These are phyloP conservation scores for Xylariaceae sp. DNA, from an alignment of 2,329 filamentous ascomycete genomes.

Conservation along the genomic window DNA sequence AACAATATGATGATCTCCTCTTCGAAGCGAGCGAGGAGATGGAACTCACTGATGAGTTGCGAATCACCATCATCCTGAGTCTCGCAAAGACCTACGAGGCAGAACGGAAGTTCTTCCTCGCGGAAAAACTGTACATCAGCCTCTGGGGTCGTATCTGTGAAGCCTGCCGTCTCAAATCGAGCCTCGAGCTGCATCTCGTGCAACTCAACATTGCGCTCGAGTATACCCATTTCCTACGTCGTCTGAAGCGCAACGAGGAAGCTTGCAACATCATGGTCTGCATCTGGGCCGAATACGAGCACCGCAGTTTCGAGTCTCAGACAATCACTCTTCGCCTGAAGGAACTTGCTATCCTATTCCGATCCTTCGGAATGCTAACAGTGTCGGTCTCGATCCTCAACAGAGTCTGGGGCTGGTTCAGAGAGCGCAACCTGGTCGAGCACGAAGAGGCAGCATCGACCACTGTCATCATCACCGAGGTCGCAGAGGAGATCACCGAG, in stretches of 20 bases:
- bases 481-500: constrained; percentile 43
- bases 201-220: constrained; percentile 44
- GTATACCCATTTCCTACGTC: constrained; percentile 41
- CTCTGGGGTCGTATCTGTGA: constrained; percentile 45
- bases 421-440: constrained; percentile 36
- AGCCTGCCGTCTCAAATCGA: constrained; percentile 34
- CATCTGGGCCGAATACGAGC: constrained; percentile 45
- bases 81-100: constrained; percentile 41
- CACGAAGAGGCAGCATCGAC: constrained; percentile 40
- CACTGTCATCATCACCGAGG: constrained; percentile 42
- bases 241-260: constrained; percentile 39
- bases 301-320: constrained; percentile 38
- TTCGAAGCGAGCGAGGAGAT: constrained; percentile 41
- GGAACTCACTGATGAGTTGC: constrained; percentile 37
- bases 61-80: constrained; percentile 40
- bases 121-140: constrained; percentile 44
- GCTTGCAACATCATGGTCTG: constrained; percentile 44
- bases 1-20: constrained; percentile 39
- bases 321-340: constrained; percentile 40
- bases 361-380: constrained; percentile 38
- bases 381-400: constrained; percentile 41
- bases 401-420: constrained; percentile 45
- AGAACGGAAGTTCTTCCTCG: constrained; percentile 37
- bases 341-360: constrained; percentile 40
- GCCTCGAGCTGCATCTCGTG: constrained; percentile 39